Conservation (phyloP, 257 asterid genomes). For the Vinca minor region DNA sequence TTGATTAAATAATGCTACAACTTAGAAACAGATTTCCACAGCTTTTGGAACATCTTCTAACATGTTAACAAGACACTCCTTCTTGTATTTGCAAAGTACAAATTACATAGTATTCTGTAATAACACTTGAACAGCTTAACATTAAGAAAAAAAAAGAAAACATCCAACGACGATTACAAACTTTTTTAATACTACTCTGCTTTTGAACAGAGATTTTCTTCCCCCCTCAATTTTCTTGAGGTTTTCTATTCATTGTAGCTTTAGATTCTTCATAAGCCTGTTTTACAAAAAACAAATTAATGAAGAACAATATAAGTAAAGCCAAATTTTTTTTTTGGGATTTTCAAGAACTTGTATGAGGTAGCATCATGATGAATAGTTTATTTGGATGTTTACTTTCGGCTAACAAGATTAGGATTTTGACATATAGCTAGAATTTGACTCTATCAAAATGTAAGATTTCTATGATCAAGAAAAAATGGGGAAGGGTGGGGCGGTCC, state of each 20-base stretch:
- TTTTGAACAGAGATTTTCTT: not conserved
- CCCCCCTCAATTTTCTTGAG: too few species aligned
- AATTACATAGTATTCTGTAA: not conserved
- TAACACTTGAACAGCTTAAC: slow-evolving; percentile 9
- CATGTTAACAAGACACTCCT: not conserved
- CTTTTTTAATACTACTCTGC: not conserved
- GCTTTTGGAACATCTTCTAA: not conserved
- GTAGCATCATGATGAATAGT: not conserved
- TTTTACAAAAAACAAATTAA: not conserved
- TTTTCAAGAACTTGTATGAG: not conserved
- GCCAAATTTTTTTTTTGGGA: too few species aligned
- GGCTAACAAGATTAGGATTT: slow-evolving; percentile 6
- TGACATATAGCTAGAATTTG: not conserved
- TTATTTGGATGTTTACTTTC: slow-evolving; percentile 7
- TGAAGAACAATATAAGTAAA: not conserved
- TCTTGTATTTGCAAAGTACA: not conserved
- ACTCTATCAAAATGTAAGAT: not conserved
- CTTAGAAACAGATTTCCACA: too few species aligned
- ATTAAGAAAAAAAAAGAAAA: not conserved
- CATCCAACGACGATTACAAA: not conserved
- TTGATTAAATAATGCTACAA: too few species aligned
- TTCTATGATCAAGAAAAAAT: too few species aligned
- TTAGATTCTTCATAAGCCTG: slow-evolving; percentile 70
- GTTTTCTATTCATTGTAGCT: slow-evolving; percentile 28
- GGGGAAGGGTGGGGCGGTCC: too few species aligned